phyloP scores from a whole-genome alignment of 1,284 basidiomycete species.

The Puccinia novopanici region DNA sequence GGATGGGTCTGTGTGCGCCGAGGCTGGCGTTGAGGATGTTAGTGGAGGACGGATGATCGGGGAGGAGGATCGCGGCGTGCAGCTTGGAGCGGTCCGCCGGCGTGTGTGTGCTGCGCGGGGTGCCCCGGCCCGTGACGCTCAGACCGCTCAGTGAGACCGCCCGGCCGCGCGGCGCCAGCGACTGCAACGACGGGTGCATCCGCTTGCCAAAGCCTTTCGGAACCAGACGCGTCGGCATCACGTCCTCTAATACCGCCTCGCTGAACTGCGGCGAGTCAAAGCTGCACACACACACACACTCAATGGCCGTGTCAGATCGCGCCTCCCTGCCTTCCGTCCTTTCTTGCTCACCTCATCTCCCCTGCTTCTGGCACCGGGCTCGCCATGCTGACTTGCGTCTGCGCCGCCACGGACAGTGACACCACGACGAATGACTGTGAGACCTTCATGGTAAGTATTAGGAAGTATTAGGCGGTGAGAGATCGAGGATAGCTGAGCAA shows the following conservation, averaged over 20 bases:
- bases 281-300: no score
- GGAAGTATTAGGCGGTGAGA: no score
- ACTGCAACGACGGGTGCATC: not conserved
- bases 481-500: no score
- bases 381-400: constrained; percentile 33
- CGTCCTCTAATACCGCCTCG: not conserved
- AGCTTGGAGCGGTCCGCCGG: not conserved
- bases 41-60: not conserved
- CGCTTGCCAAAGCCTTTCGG: constrained; percentile 18
- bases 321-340: no score
- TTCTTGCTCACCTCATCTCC: constrained; percentile 28
- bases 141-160: constrained; percentile 21
- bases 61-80: constrained; percentile 6
- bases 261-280: constrained; percentile 11
- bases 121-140: no score
- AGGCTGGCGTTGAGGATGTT: constrained; percentile 8
- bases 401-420: constrained; percentile 42
- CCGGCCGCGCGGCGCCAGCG: not conserved
- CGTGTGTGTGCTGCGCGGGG: no score
- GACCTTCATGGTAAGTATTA: constrained; percentile 45
- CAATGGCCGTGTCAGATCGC: no score
- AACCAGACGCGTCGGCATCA: not conserved
- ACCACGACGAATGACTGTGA: constrained; percentile 50
- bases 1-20: not conserved
- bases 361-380: constrained; percentile 27